A percentile compares a stretch with the other conserved stretches of the same genome.
These are phyloP conservation scores for Blastobotrys attinorum DNA, from an alignment of 805 yeast genomes.

Conservation along the genomic window DNA sequence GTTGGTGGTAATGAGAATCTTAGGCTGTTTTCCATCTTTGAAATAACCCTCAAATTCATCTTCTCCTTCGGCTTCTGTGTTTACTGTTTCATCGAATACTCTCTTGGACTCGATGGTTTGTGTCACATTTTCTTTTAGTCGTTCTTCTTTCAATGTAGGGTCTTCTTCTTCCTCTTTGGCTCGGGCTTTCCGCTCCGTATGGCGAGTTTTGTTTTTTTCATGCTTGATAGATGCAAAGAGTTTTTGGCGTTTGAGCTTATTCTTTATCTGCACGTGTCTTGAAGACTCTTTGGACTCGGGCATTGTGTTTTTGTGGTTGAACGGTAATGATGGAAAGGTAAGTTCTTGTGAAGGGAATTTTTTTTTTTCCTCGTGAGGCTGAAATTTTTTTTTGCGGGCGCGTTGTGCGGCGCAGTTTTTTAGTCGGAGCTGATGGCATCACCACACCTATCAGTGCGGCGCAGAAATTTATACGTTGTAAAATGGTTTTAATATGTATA, in stretches of 20 bases:
- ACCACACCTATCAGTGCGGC: too few species aligned
- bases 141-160: conserved; percentile 73
- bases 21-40: conserved; percentile 54
- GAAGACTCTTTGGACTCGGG: neutral
- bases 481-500: too few species aligned
- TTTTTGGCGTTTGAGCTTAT: conserved; percentile 74
- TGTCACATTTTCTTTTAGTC: conserved; percentile 71
- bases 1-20: conserved; percentile 83
- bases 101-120: conserved; percentile 78
- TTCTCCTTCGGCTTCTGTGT: conserved; percentile 34
- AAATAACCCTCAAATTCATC: conserved; percentile 55
- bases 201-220: conserved; percentile 68
- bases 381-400: too few species aligned
- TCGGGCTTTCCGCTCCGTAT: conserved; percentile 66
- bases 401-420: too few species aligned
- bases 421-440: too few species aligned
- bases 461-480: too few species aligned
- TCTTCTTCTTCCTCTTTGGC: conserved; percentile 82
- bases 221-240: conserved; percentile 66
- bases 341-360: too few species aligned
- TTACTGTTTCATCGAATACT: conserved; percentile 78
- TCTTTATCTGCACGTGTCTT: conserved; percentile 23
- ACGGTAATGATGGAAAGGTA: neutral
- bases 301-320: neutral
- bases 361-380: neutral